Evolutionary conservation across 495 filamentous ascomycete genomes (phyloP), one percentile per base, ranked within the genome.

Genomic region (Pyronema domesticum): DNA sequence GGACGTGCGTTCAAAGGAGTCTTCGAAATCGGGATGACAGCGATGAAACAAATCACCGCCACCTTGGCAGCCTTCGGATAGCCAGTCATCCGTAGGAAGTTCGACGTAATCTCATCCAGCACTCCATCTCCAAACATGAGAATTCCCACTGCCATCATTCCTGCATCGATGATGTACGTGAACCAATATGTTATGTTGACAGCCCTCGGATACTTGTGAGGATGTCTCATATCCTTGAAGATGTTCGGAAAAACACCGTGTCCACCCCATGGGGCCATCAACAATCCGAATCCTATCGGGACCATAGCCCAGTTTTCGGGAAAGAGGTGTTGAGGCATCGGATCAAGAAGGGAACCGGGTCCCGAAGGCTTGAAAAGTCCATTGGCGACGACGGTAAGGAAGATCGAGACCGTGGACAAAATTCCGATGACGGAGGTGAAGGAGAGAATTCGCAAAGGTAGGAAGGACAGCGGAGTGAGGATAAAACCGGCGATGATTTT

Each of bases 191-290:
- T 94, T 40, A 80, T 75, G 62, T 81, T 79, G 15, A 95, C 73
- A 48, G 80, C 82, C 66, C 76, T 77, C 17, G 72, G 73, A 66
- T 91, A 96, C 63, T 86, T 91, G 45, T 83, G 74, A 0, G 91
- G 88, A 66, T 96, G 91, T 57, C 91, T 75, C 91, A 98, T 98
- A 69, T 98, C 91, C 50, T 88, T 77, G 67, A 95, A 98, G 62
- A 98, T 95, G 62, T 94, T 94, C 1, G 91, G 91, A 64, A 98
- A 95, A 30, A 98, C 91, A 51, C 79, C 76, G 65, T 96, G 91
- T 7, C 91, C 91, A 58, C 91, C 91, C 87, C 88, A 98, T 0
- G 89, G 88, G 19, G 88, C 85, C 88, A 95, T 95, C 30, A 96
- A 74, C 9, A 98, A 73, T n/a, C 91, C 91, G 62, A 96, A 88